Base-by-base conservation (phyloP, 2,329 filamentous ascomycete genomes). In the Colletotrichum ledebouriae region DNA sequence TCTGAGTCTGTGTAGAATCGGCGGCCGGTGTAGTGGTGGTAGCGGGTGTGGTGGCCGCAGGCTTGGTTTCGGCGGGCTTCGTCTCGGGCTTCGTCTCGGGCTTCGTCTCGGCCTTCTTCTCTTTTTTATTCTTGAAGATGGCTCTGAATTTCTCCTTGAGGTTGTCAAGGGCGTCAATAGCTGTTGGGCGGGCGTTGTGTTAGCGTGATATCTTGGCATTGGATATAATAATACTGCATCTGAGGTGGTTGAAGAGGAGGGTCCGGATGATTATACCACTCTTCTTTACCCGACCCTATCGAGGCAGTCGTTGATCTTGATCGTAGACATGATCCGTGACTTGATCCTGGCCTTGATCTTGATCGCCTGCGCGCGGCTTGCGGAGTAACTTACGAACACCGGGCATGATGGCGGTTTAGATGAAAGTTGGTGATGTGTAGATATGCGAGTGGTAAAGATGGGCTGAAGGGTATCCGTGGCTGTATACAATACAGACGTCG, bases 61-160 rank as follows among this genome's bases (percentile, higher is more conserved):
- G 63, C 57, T 55, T 74, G n/a, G 74, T 64, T 59, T 75, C 76
- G 50, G 71, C 58, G 33, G 71, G 59, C 59, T 59, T 61, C 10
- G 77, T 72, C 63, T 77, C 77, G n/a, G 75, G 69, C 73, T 78
- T 78, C 73, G 81, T 77, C 52, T 78, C 74, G 33, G 71, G 59
- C 59, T 59, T 61, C 10, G 77, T 72, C 63, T 77, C 77, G n/a
- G 75, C 69, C 73, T 78, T 78, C 73, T 82, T 77, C 52, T 78
- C 74, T 47, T 69, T 60, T 78, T 81, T 84, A 77, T 83, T 85
- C 78, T 83, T 85, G 80, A 86, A 85, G 77, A 80, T 78, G 71
- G 79, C 78, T 82, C 84, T 85, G 75, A 88, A 75, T 83, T 86
- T 87, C 75, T 78, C 80, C 83, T 85, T 86, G 72, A 88, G 72